These are phyloP conservation scores for Trichoderma aggressivum DNA, from an alignment of 2,329 filamentous ascomycete genomes.

Conservation along the genomic window DNA sequence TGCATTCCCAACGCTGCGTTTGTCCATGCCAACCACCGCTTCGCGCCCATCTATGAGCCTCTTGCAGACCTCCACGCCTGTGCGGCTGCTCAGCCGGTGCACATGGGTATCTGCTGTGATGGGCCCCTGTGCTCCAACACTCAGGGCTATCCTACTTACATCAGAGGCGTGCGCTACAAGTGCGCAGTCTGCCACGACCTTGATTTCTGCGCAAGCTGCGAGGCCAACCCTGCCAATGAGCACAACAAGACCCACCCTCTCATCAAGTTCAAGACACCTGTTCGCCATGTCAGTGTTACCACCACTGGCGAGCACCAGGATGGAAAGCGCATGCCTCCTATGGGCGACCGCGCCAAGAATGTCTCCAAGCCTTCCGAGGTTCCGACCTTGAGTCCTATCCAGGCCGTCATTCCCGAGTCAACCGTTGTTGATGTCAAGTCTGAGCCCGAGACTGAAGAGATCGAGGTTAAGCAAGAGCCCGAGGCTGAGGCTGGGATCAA, in stretches of 20 bases:
- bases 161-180: constrained; percentile 89
- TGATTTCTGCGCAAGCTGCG: constrained; percentile 93
- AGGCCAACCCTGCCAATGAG: constrained; percentile 76
- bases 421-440: constrained; percentile 73
- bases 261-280: constrained; percentile 93
- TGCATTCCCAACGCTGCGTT: constrained; percentile 66
- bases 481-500: not conserved
- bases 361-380: constrained; percentile 50
- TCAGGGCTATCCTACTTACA: constrained; percentile 62
- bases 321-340: constrained; percentile 60
- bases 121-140: constrained; percentile 74
- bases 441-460: constrained; percentile 34
- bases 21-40: constrained; percentile 80
- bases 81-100: constrained; percentile 44
- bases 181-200: constrained; percentile 93
- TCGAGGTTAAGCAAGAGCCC: constrained; percentile 28
- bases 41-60: constrained; percentile 80
- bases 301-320: constrained; percentile 75
- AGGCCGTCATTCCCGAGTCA: constrained; percentile 54
- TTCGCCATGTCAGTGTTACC: constrained; percentile 81
- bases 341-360: constrained; percentile 61
- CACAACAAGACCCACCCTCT: constrained; percentile 97
- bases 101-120: constrained; percentile 90
- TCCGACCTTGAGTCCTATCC: constrained; percentile 42
- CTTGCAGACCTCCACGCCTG: constrained; percentile 37